Base-by-base conservation (phyloP, 2,329 filamentous ascomycete species). In the Coniella vitis region DNA sequence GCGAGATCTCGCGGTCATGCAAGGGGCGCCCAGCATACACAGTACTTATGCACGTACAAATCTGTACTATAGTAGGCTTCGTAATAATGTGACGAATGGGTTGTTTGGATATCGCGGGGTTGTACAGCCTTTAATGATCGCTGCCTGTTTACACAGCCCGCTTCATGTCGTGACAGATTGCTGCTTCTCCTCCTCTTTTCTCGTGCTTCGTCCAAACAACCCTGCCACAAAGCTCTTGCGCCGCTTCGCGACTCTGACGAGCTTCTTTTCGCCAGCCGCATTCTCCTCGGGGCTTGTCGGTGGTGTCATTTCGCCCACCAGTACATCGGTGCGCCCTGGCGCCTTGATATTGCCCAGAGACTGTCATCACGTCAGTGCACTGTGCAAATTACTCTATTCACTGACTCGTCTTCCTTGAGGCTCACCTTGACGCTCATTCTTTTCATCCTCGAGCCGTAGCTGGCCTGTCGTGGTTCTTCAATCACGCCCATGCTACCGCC, bases 181-280 rank as follows among this genome's bases (percentile, higher is more conserved):
- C 31, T 48, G 40, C 41, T 39, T 51, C 46, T 49, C 48, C 22
- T 52, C 48, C 20, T 56, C 53, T 25, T 51, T 49, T 43, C 57
- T 58, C 36, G 40, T 46, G 9, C 53, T 50, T 45, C 59, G 63
- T 12, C 66, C 63, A 57, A 76, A 74, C 9, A 76, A 56, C 3
- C 62, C 63, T 3, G 69, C 64, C 31, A 75, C 68, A 38, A 76
- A 74, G 55, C 72, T 76, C 59, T 68, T 75, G 54, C 67, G 69
- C 42, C 65, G 62, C 29, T 61, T 66, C 25, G 72, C 57, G 36
- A 58, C 63, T 49, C 59, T 61, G 12, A 45, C 17, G 10, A 38
- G 25, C 38, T 54, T 58, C 21, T 54, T 41, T 29, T 54, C 44
- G 16, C 41, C 38, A 4, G 25, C 5, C 13, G 54, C 41, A 3